Conservation (phyloP, 23 red algal species). For the Gracilariopsis chorda region DNA sequence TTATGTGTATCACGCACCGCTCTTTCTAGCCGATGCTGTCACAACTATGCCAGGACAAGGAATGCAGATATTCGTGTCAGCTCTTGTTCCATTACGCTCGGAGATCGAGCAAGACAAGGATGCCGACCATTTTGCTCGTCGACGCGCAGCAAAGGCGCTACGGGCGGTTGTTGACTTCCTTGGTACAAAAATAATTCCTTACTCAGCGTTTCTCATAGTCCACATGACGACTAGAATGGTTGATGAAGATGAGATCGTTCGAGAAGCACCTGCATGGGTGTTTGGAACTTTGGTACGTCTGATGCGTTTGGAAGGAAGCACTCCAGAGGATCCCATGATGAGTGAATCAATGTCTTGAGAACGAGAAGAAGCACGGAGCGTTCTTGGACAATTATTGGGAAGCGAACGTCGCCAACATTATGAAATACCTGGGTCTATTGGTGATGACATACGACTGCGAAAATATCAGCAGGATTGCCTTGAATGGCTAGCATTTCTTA, state of each 20-base stretch:
- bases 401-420: constrained; percentile 65
- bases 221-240: constrained; percentile 92
- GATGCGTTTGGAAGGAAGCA: constrained; percentile 91
- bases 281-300: constrained; percentile 90
- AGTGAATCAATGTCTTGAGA: constrained; percentile 38
- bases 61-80: constrained; percentile 70
- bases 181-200: constrained; percentile 76
- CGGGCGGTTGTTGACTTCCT: constrained; percentile 65
- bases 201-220: constrained; percentile 88
- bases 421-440: constrained; percentile 68
- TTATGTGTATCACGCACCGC: constrained; percentile 12
- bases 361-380: constrained; percentile 61
- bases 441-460: constrained; percentile 75
- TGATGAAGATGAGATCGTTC: constrained; percentile 80
- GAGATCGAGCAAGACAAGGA: constrained; percentile 46
- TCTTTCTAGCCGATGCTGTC: constrained; percentile 77
- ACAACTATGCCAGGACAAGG: constrained; percentile 46
- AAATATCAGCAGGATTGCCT: constrained; percentile 97
- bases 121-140: constrained; percentile 15
- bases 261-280: constrained; percentile 51
- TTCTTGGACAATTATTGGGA: constrained; percentile 91
- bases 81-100: constrained; percentile 76
- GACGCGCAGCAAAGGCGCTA: constrained; percentile 55
- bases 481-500: constrained; percentile 93
- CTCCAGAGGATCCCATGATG: constrained; percentile 60